phyloP scores from a whole-genome alignment of 129 eudicot species.

The Mikania micrantha region DNA sequence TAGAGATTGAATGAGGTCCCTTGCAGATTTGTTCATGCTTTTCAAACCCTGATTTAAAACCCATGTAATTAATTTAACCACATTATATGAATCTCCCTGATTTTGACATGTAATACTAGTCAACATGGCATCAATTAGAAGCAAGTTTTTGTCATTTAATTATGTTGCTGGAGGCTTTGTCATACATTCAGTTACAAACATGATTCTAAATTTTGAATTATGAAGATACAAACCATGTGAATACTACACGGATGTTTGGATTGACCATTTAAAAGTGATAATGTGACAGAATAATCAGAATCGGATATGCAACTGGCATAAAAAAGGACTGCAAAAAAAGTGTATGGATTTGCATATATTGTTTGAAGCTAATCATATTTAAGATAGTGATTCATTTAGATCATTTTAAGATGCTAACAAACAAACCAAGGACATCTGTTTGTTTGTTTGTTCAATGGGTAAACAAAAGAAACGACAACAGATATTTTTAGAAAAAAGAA shows the following conservation, averaged over 20 bases:
- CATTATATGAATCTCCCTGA: not conserved
- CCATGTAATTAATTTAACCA: slow-evolving; percentile 1
- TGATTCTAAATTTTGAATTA: not conserved
- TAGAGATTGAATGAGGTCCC: slow-evolving; percentile 81
- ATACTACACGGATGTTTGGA: not conserved
- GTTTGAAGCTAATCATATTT: not conserved
- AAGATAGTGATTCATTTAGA: not conserved
- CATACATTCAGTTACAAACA: not conserved
- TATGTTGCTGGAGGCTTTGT: not conserved
- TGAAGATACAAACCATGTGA: not conserved
- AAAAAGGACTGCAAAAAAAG: not conserved
- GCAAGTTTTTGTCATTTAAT: not conserved
- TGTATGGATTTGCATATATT: not conserved
- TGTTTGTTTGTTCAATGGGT: too few species aligned
- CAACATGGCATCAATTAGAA: not conserved
- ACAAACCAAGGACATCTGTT: too few species aligned
- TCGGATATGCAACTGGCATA: not conserved
- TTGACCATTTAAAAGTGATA: not conserved
- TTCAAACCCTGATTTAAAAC: slow-evolving; percentile 61
- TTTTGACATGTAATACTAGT: not conserved
- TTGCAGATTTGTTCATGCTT: slow-evolving; percentile 83
- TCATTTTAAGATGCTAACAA: not conserved
- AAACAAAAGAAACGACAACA: not conserved
- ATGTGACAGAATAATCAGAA: not conserved
- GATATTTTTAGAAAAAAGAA: not conserved